A percentile compares a stretch with the other conserved stretches of the same genome.
Conservation (phyloP, 768 basidiomycete species). For the Leccinum variicolor region DNA sequence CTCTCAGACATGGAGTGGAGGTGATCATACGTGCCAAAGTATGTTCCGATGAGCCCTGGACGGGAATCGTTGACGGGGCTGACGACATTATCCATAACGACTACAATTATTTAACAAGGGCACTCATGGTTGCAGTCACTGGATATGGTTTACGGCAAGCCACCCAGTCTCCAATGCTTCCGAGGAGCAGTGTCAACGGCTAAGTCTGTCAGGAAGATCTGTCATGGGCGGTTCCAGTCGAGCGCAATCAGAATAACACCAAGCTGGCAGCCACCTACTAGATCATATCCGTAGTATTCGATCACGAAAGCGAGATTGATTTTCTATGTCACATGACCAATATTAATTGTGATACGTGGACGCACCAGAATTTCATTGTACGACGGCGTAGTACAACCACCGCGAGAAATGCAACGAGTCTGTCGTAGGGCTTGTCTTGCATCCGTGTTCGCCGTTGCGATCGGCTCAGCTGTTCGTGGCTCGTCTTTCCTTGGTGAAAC, state of each 20-base stretch:
- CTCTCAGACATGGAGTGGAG: too few species aligned
- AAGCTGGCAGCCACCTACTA: constrained; percentile 72
- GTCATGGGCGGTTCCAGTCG: constrained; percentile 99
- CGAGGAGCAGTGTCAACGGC: constrained; percentile 76
- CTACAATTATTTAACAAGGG: too few species aligned
- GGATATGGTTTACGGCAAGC: too few species aligned
- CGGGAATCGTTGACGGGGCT: too few species aligned
- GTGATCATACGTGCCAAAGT: too few species aligned
- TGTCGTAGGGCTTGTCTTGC: constrained; percentile 27
- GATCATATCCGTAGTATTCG: constrained; percentile 72
- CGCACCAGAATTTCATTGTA: background rate
- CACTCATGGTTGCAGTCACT: too few species aligned
- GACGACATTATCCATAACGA: too few species aligned
- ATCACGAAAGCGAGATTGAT: too few species aligned
- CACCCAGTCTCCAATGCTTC: constrained; percentile 64
- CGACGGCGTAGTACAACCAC: background rate
- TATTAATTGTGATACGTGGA: too few species aligned
- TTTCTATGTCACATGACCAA: too few species aligned
- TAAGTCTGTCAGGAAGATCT: constrained; percentile 51
- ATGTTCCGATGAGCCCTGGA: too few species aligned
- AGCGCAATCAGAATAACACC: constrained; percentile 82
- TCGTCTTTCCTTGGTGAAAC: constrained; percentile 57
- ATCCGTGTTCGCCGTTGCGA: constrained; percentile 18
- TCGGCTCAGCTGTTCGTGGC: constrained; percentile 22
- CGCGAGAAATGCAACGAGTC: constrained; percentile 21